Percentiles rank a stretch among this genome's conserved stretches.
Conservation (phyloP, 176 grass and related monocot genomes). For the Eleusine coracana region DNA sequence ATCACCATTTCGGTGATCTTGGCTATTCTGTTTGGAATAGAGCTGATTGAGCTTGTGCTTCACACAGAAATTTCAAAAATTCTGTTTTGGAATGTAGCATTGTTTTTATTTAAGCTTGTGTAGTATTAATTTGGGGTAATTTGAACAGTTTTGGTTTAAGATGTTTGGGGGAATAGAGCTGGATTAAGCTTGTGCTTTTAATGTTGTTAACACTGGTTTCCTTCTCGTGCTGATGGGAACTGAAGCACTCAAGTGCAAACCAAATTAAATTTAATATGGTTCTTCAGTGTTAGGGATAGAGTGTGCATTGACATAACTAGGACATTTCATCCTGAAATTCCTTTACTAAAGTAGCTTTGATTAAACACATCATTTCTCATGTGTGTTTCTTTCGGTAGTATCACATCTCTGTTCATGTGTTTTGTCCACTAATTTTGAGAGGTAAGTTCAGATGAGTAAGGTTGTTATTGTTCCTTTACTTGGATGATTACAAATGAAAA, state of each 20-base stretch:
- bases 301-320: neutral
- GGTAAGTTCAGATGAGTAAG: neutral
- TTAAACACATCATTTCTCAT: neutral
- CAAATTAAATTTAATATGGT: neutral
- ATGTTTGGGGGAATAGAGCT: neutral
- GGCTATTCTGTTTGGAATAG: neutral
- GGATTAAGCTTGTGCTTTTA: no score
- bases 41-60: neutral
- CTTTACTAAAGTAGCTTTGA: neutral
- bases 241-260: neutral
- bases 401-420: neutral
- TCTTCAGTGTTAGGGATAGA: neutral
- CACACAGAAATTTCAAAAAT: neutral
- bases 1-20: neutral
- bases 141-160: neutral
- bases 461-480: neutral
- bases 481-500: constrained; percentile 12
- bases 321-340: neutral
- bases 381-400: constrained; percentile 10
- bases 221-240: neutral
- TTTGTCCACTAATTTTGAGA: constrained; percentile 19
- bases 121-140: neutral
- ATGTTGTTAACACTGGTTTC: neutral
- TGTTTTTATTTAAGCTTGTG: neutral
- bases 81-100: neutral